A percentile compares a stretch with the other conserved stretches of the same genome.
Conservation (phyloP, 2,329 filamentous ascomycete genomes). For the Diplodia scrobiculata region DNA sequence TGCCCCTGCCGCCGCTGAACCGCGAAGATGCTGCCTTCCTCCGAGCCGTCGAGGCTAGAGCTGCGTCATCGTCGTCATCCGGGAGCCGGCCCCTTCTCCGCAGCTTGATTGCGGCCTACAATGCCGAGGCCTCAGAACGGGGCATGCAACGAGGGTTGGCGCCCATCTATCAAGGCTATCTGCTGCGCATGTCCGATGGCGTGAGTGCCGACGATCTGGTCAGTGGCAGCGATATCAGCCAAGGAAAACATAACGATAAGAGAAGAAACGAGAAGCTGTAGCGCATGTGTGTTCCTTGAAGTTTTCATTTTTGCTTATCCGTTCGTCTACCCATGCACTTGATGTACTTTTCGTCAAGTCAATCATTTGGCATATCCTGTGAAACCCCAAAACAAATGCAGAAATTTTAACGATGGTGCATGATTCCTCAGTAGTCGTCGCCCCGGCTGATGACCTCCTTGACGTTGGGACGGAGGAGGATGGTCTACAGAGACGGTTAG, state of each 20-base stretch:
- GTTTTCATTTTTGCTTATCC: not conserved
- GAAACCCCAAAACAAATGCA: not conserved
- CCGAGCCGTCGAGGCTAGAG: slow-evolving; percentile 15
- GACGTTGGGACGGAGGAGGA: slow-evolving; percentile 62
- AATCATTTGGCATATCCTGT: not conserved
- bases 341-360: not conserved
- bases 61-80: not conserved
- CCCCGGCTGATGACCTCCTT: slow-evolving; percentile 88
- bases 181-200: slow-evolving; percentile 22
- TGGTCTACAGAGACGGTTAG: slow-evolving; percentile 58
- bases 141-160: slow-evolving; percentile 4
- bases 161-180: slow-evolving; percentile 21
- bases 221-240: not conserved
- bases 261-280: not conserved
- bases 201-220: slow-evolving; percentile 15
- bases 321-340: not conserved
- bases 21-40: slow-evolving; percentile 1
- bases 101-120: slow-evolving; percentile 21
- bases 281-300: not conserved
- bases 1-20: slow-evolving; percentile 15
- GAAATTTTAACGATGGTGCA: not conserved
- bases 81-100: not conserved
- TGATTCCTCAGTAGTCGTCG: slow-evolving; percentile 69
- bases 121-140: not conserved
- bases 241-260: not conserved